Evolutionary conservation across 2,329 filamentous ascomycete species (phyloP).

Genomic region (Knufia fluminis): DNA sequence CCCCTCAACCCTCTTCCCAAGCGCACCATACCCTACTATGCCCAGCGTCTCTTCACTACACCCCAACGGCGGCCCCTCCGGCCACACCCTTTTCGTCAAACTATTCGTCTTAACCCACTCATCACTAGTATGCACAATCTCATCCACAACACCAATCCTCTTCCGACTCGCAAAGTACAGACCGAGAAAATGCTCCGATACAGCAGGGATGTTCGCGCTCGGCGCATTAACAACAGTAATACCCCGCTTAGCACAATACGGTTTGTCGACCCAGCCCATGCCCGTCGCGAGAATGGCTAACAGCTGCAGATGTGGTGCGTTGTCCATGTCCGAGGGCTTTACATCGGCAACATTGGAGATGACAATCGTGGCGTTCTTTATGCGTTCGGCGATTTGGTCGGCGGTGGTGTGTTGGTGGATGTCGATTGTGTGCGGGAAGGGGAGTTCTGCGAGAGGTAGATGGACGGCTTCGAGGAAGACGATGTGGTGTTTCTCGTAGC

Average conservation of each 20-base stretch:
- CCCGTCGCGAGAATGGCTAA: conserved; percentile 40
- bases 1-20: conserved; percentile 39
- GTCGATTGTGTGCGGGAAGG: conserved; percentile 36
- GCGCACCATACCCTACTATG: conserved; percentile 42
- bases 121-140: conserved; percentile 25
- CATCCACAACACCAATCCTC: conserved; percentile 32
- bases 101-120: conserved; percentile 35
- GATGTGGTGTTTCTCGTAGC: conserved; percentile 34
- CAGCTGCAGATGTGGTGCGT: conserved; percentile 35
- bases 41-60: conserved; percentile 42
- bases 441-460: conserved; percentile 31
- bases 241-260: conserved; percentile 34
- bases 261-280: conserved; percentile 39
- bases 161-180: conserved; percentile 41
- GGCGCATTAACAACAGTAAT: conserved; percentile 40
- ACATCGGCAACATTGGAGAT: conserved; percentile 35
- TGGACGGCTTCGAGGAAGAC: conserved; percentile 41
- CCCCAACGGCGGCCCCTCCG: conserved; percentile 33
- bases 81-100: conserved; percentile 25
- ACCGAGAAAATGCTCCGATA: conserved; percentile 43
- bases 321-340: conserved; percentile 32
- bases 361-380: conserved; percentile 40
- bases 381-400: conserved; percentile 32
- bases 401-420: conserved; percentile 29
- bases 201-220: conserved; percentile 39